Conservation (phyloP, 495 filamentous ascomycete genomes). For the Glutinoglossum americanum region DNA sequence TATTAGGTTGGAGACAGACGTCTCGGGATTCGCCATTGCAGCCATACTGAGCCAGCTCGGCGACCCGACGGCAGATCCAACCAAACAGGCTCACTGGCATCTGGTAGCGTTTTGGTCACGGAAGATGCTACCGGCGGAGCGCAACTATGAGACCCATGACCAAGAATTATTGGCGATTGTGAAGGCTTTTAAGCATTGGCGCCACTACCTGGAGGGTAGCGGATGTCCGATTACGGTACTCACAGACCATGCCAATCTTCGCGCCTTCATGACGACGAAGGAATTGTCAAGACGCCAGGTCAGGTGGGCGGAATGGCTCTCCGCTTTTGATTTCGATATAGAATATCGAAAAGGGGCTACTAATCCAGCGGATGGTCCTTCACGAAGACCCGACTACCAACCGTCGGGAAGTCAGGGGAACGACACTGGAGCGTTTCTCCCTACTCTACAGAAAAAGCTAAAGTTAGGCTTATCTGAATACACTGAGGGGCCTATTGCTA, state of each 20-base stretch:
- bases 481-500: too few species aligned
- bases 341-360: constrained; percentile 6
- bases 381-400: constrained; percentile 6
- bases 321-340: constrained; percentile 9
- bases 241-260: constrained; percentile 10
- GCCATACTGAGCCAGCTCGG: constrained; percentile 7
- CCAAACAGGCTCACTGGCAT: not conserved
- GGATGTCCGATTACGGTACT: constrained; percentile 2
- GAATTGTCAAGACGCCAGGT: constrained; percentile 4
- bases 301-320: constrained; percentile 6
- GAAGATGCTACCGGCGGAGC: constrained; percentile 9
- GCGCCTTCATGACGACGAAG: constrained; percentile 5
- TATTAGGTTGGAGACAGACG: constrained; percentile 13
- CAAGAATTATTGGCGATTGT: constrained; percentile 14
- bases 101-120: constrained; percentile 10
- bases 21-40: constrained; percentile 9
- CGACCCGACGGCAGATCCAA: not conserved
- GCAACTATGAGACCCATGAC: constrained; percentile 11
- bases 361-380: constrained; percentile 9
- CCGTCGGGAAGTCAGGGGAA: not conserved
- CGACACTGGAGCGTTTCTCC: not conserved
- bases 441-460: not conserved
- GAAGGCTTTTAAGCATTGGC: constrained; percentile 9
- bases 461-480: not conserved
- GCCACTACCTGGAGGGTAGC: constrained; percentile 8